Base-by-base conservation (phyloP, 345 rosid genomes). In the Rubroshorea leprosula region DNA sequence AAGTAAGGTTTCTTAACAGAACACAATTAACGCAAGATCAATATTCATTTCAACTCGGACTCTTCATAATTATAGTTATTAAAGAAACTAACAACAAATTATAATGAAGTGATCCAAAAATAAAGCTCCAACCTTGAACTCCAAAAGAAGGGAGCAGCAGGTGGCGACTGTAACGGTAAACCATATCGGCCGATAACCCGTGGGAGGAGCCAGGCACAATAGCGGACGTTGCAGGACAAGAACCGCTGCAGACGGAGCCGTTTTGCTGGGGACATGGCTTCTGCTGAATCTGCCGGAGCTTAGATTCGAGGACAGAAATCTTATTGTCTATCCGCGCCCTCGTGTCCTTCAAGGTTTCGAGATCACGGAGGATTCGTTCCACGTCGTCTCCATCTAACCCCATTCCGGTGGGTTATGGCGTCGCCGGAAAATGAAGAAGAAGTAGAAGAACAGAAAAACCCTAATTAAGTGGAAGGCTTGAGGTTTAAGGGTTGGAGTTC, bases 151-250 rank as follows among this genome's bases (percentile, higher is more conserved):
- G 97, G 18, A 93, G 94, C 66, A 93, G 57, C 63, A 89, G 79
- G 23, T 93, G 99, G 60, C 99, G 97, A 67, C 99, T 89, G 71
- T 93, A 93, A 61, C 99, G 82, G 75, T 87, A 76, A 49, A 93
- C 75, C 70, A 73, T 77, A 51, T 89, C 89, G 1, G 94, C 68
- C 13, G 86, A 65, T 6, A 92, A 68, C 0, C 83, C 96, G 12
- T 87, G 83, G 10, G 54, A 60, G 35, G 64, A 55, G 53, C 65
- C 68, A 24, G 76, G 65, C 23, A 58, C 77, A 41, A 50, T 55
- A 62, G 59, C 31, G 51, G 78, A 20, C 39, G 57, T 23, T 35
- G 60, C 20, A 58, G 73, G 76, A 23, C 51, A 64, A 23, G 73
- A 72, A 22, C 67, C 88, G 35, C 68, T 68, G 0, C 65, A 31